Base-by-base conservation (phyloP, 768 basidiomycete species). In the Fibroporia radiculosa region DNA sequence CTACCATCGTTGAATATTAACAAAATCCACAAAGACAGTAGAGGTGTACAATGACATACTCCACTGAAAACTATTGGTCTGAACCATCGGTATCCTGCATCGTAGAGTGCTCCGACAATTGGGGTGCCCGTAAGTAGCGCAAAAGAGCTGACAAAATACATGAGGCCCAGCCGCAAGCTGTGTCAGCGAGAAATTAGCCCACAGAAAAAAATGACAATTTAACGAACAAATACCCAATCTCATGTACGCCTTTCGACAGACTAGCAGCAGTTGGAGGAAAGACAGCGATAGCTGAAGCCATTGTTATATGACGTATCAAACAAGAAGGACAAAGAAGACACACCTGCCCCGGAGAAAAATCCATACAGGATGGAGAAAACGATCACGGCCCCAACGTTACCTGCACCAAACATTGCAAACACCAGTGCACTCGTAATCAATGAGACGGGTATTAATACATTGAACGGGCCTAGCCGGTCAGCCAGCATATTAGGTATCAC, bases 401-500 rank as follows among this genome's bases (percentile, higher is more conserved):
- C 61, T 24, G 66, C 41, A 2, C 57, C 64, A 13, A 66, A 55
- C 58, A 72, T 62, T 1, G 56, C 59, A 38, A 68, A 72, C 25
- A 73, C 63, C 44, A 66, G 62, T 6, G 59, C 56, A 14, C 62
- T 67, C 34, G 64, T 55, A 28, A 62, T 40, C 1, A 66, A 44
- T 10, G 63, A 64, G 28, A 56, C 50, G 1, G 65, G 62, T 7
- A 67, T 40, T 33, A 68, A 26, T 19, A 52, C 61, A 52, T 77
- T 78, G 40, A 78, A 56, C 10, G 70, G 67, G 0, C 77, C 77
- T 52, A 63, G 67, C 11, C 53, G 50, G 52, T 78, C 75, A n/a
- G 73, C 75, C 35, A 74, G 45, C 43, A 74, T 62, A 56, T 78
- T 78, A 0, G 78, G 78, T 1, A 81, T 45, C 3, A 70, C 72